Evolutionary conservation across 2,329 filamentous ascomycete genomes (phyloP).

Genomic region (Colletotrichum sp.): DNA sequence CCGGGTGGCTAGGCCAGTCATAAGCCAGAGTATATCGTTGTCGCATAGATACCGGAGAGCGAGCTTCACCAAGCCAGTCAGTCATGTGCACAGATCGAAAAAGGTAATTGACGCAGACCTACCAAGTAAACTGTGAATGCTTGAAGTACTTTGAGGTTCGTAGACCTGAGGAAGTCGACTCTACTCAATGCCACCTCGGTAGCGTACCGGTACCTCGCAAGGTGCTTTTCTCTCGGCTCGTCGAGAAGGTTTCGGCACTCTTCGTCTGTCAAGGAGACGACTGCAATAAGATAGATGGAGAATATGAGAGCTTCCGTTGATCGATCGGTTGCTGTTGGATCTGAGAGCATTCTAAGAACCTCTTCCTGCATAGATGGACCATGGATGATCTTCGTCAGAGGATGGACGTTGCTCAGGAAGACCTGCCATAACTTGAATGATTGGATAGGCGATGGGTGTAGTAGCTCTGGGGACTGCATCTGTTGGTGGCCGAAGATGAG

Average conservation of each 20-base stretch:
- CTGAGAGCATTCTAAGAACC: background rate
- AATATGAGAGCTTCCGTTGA: conserved; percentile 68
- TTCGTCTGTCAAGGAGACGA: conserved; percentile 60
- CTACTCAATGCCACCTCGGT: conserved; percentile 54
- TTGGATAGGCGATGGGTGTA: conserved; percentile 1
- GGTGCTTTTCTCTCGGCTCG: conserved; percentile 50
- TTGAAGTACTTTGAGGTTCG: conserved; percentile 63
- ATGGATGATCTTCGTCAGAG: conserved; percentile 74
- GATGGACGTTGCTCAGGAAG: conserved; percentile 77
- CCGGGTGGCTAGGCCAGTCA: conserved; percentile 66
- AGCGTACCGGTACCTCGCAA: conserved; percentile 55
- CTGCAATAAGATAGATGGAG: conserved; percentile 61
- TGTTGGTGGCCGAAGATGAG: conserved; percentile 24
- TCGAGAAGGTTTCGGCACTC: conserved; percentile 60
- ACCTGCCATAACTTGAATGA: conserved; percentile 71
- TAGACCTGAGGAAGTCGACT: conserved; percentile 62
- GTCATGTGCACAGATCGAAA: background rate
- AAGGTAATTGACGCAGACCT: conserved; percentile 20
- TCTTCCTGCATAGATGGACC: conserved; percentile 67
- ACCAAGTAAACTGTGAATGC: conserved; percentile 64
- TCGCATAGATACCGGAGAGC: conserved; percentile 63
- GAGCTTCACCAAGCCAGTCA: conserved; percentile 42
- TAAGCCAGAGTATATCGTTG: conserved; percentile 62
- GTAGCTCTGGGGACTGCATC: background rate
- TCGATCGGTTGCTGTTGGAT: conserved; percentile 21